Evolutionary conservation across 2,329 filamentous ascomycete genomes (phyloP), one percentile per base, ranked within the genome.

Genomic region (Fusarium ambrosium): DNA sequence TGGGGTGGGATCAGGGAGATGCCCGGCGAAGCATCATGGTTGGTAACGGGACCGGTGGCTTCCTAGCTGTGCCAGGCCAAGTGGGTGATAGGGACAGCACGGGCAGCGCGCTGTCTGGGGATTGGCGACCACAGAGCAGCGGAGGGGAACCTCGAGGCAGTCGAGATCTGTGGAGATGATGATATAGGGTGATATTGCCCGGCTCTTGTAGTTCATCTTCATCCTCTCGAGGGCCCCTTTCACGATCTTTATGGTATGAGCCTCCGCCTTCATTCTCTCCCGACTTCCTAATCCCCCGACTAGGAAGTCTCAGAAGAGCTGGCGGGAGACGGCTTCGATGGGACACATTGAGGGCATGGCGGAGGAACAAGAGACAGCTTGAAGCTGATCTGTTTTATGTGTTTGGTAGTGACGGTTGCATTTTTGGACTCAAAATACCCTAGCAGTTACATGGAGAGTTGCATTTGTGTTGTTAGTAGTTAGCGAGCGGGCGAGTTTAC

Each of bases 11-110:
- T 66, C 81, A 82, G 6, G 85, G 86, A 3, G 88, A 88, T 8
- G 87, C 88, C 16, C 82, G 89, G 66, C 85, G 86, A 73, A 91
- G 89, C 66, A 82, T 90, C 66, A 84, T 91, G 74, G 82, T 90
- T 45, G 87, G 86, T 24, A 87, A 88, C 56, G 86, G 87, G 0
- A 79, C 83, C 4, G 88, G 88, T 7, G 86, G 86, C 14, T 91
- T 91, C 75, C 78, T 91, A 66, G 86, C 88, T 8, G 81, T 91
- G 32, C 88, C 89, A 5, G 83, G 82, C 13, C 71, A 73, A 29
- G 71, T 63, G 9, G 39, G 59, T 36, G 68, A 66, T 29, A 62
- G 56, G 8, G 60, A 60, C 53, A 72, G 45, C 56, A 68, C 68
- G 9, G 64, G 62, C n/a, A 62, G 70, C 41, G 62, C 51, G 20